phyloP scores from a whole-genome alignment of 768 basidiomycete species.

The Mycena leptocephala region DNA sequence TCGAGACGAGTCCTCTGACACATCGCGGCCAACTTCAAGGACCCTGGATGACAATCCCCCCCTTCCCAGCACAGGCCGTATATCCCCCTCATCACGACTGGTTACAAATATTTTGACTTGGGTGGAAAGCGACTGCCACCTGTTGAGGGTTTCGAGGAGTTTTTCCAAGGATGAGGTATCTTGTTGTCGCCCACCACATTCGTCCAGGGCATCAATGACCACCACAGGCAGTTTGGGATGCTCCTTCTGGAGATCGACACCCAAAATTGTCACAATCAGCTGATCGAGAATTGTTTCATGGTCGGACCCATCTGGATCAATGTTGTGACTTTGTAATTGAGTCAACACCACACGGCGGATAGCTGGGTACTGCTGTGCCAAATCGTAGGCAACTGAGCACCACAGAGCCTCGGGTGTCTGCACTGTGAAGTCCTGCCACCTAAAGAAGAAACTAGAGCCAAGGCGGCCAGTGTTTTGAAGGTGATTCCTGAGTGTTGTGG shows the following conservation, averaged over 20 bases:
- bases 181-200: background rate
- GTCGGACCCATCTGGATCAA: background rate
- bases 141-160: background rate
- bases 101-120: background rate
- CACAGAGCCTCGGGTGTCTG: slow-evolving; percentile 22
- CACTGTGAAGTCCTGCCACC: background rate
- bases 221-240: background rate
- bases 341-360: background rate
- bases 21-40: background rate
- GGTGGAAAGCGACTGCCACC: background rate
- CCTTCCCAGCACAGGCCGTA: background rate
- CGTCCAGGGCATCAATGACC: slow-evolving; percentile 20
- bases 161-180: background rate
- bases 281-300: background rate
- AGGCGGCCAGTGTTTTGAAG: background rate
- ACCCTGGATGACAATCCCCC: background rate
- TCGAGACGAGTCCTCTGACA: background rate
- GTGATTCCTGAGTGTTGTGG: background rate
- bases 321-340: background rate
- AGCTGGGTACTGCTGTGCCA: background rate
- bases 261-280: background rate
- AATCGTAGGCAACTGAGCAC: slow-evolving; percentile 24
- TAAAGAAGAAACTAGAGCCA: slow-evolving; percentile 16
- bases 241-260: too few relatives aligned
- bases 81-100: slow-evolving; percentile 3